phyloP scores from a whole-genome alignment of 495 filamentous ascomycete species.

The Aspergillus sclerotiicarbonarius region DNA sequence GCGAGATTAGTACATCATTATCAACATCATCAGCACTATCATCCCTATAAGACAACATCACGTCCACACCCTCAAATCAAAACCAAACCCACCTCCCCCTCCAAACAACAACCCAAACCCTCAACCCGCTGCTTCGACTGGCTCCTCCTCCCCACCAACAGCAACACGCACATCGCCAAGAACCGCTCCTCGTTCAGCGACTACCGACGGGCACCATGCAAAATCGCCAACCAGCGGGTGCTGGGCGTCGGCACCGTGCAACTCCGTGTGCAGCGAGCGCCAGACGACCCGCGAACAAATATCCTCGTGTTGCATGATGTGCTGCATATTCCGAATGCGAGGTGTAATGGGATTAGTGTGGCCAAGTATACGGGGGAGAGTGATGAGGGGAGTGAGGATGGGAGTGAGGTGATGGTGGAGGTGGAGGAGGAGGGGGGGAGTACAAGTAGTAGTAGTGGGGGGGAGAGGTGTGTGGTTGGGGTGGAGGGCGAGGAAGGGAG shows the following conservation, averaged over 20 bases:
- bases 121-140: conserved; percentile 26
- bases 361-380: conserved; percentile 7
- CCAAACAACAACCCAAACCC: not conserved
- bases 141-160: conserved; percentile 15
- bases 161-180: conserved; percentile 28
- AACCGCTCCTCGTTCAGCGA: conserved; percentile 25
- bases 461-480: not conserved
- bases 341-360: conserved; percentile 26
- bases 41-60: conserved; percentile 1
- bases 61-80: conserved; percentile 1
- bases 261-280: conserved; percentile 16
- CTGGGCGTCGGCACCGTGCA: conserved; percentile 26
- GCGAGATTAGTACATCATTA: too few species aligned
- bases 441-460: too few species aligned
- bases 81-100: not conserved
- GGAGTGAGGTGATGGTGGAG: not conserved
- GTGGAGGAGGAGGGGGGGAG: not conserved
- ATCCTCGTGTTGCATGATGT: conserved; percentile 24
- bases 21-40: not conserved
- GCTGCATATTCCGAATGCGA: conserved; percentile 25
- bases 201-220: conserved; percentile 20
- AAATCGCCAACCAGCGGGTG: conserved; percentile 12
- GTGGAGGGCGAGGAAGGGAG: conserved; percentile 1
- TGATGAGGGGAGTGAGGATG: not conserved
- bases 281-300: conserved; percentile 8